phyloP scores from a whole-genome alignment of 306 rosid genomes.

The Lathyrus aphaca region DNA sequence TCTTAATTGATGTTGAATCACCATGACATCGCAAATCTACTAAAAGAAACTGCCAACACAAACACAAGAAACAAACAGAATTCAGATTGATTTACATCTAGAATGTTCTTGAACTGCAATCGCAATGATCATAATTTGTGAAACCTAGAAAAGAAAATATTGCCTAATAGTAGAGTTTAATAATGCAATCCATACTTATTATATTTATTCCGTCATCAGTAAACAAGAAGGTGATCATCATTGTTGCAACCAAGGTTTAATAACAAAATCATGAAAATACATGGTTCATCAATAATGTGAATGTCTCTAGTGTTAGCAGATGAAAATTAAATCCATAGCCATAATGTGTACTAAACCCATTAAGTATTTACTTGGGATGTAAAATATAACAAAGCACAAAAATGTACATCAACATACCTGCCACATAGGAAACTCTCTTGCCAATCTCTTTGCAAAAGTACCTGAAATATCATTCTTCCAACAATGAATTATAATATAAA shows the following conservation, averaged over 20 bases:
- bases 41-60: slow-evolving; percentile 69
- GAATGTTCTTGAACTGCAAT: slow-evolving; percentile 12
- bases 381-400: slow-evolving; percentile 32
- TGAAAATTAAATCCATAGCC: slow-evolving; percentile 24
- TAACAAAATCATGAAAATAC: slow-evolving; percentile 7
- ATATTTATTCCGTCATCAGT: slow-evolving; percentile 20
- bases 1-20: slow-evolving; percentile 72
- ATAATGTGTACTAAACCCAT: slow-evolving; percentile 14
- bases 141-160: slow-evolving; percentile 16
- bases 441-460: slow-evolving; percentile 86
- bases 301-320: slow-evolving; percentile 1
- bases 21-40: slow-evolving; percentile 95
- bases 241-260: slow-evolving; percentile 26
- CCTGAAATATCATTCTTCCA: slow-evolving; percentile 57
- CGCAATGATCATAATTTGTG: slow-evolving; percentile 8
- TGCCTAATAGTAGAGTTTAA: slow-evolving; percentile 17
- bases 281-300: slow-evolving; percentile 12
- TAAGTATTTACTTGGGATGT: slow-evolving; percentile 3
- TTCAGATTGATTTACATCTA: slow-evolving; percentile 27
- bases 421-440: slow-evolving; percentile 85
- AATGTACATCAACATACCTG: slow-evolving; percentile 65
- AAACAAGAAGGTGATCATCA: slow-evolving; percentile 29
- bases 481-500: slow-evolving; percentile 28
- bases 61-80: slow-evolving; percentile 36
- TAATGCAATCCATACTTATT: slow-evolving; percentile 11